phyloP scores from a whole-genome alignment of 163 green algal genomes.

The Prototheca cutis region DNA sequence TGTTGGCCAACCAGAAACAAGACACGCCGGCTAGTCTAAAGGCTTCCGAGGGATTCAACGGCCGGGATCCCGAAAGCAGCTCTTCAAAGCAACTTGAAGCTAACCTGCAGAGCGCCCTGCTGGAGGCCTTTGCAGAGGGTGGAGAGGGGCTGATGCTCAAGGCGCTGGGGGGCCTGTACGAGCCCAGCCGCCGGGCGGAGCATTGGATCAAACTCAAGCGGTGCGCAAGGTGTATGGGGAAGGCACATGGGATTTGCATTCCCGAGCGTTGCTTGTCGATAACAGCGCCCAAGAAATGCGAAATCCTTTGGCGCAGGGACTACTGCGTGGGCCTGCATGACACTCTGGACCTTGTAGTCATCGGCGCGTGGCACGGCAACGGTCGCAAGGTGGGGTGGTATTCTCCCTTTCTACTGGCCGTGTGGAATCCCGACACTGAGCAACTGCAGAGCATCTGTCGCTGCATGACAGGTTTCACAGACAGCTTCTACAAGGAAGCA shows the following conservation, averaged over 20 bases:
- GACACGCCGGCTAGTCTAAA: too few relatives aligned
- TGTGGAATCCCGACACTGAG: slow-evolving; percentile 60
- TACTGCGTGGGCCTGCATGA: slow-evolving; percentile 75
- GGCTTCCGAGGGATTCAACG: too few relatives aligned
- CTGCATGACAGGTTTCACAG: slow-evolving; percentile 72
- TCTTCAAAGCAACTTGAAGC: too few relatives aligned
- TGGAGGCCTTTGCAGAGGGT: slow-evolving; percentile 41
- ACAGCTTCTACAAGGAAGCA: slow-evolving; percentile 68
- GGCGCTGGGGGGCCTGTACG: slow-evolving; percentile 51
- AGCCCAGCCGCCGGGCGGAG: slow-evolving; percentile 63
- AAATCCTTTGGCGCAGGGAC: slow-evolving; percentile 61
- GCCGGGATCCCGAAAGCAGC: too few relatives aligned
- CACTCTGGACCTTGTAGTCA: slow-evolving; percentile 81
- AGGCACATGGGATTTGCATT: neutral
- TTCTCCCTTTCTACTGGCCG: slow-evolving; percentile 79
- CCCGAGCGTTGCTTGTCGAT: too few relatives aligned
- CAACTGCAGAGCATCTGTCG: slow-evolving; percentile 62
- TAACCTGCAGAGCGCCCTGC: slow-evolving; percentile 37
- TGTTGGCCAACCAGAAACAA: too few relatives aligned
- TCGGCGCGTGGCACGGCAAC: slow-evolving; percentile 70
- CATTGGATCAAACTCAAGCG: slow-evolving; percentile 72
- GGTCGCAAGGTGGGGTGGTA: slow-evolving; percentile 69
- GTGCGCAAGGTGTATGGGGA: slow-evolving; percentile 8
- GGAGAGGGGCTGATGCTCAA: slow-evolving; percentile 90
- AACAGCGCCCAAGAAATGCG: too few relatives aligned